A percentile compares a stretch with the other conserved stretches of the same genome.
phyloP scores from a whole-genome alignment of 257 asterid genomes.

The Solanum paucissectum region DNA sequence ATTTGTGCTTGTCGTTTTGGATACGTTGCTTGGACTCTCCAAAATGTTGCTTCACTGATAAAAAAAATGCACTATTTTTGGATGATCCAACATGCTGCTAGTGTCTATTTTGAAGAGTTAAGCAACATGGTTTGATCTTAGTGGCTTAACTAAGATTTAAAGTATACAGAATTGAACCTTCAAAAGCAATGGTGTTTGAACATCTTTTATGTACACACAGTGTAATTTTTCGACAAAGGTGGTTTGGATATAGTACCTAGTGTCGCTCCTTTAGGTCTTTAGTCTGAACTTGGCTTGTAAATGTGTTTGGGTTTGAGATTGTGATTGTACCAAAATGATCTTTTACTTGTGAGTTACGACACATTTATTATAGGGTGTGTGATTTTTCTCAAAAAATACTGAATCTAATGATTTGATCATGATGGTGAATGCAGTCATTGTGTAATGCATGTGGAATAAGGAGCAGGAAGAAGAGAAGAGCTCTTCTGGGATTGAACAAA shows the following conservation, averaged over 20 bases:
- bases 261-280: not conserved
- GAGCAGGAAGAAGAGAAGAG: conserved; percentile 90
- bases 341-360: not conserved
- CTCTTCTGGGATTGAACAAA: conserved; percentile 58
- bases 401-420: not conserved
- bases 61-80: not conserved
- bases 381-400: not conserved
- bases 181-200: too few relatives aligned
- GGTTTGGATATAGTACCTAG: not conserved
- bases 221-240: too few relatives aligned
- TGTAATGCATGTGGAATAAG: conserved; percentile 98
- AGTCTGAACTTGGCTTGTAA: not conserved
- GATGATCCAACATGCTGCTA: not conserved
- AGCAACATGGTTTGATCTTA: not conserved
- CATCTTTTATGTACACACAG: too few relatives aligned
- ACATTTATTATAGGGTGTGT: not conserved
- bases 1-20: not conserved
- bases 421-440: conserved; percentile 45
- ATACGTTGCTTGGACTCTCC: not conserved
- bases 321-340: not conserved
- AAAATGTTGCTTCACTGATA: not conserved
- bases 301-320: not conserved
- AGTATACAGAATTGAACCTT: not conserved
- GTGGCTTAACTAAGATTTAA: not conserved
- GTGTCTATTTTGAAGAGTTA: not conserved